These are phyloP conservation scores for Acanthamoeba healyi DNA, from an alignment of 208 protist genomes.

Conservation along the genomic window DNA sequence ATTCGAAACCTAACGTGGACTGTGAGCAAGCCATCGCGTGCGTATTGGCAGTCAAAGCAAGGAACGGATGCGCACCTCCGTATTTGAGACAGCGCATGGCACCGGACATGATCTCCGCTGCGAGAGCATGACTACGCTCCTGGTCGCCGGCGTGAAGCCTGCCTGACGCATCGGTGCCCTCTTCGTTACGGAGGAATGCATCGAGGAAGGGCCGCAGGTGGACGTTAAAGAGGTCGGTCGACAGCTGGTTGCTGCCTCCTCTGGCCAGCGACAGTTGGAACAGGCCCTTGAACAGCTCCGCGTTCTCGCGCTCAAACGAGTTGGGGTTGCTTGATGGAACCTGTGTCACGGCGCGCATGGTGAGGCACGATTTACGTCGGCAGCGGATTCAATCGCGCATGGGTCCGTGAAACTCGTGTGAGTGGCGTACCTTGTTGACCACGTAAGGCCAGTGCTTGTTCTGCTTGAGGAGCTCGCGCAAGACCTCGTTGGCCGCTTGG, in stretches of 20 bases:
- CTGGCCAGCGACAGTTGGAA: conserved; percentile 10
- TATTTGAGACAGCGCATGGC: conserved; percentile 44
- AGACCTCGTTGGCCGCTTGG: conserved; percentile 41
- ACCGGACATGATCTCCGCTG: neutral
- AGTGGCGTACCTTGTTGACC: conserved; percentile 16
- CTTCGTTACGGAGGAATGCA: neutral
- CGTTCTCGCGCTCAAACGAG: conserved; percentile 5
- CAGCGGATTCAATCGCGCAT: neutral
- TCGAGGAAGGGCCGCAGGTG: neutral
- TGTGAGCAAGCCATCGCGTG: too few species aligned
- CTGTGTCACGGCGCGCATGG: neutral
- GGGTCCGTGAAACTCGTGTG: neutral
- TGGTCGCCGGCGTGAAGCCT: conserved; percentile 25
- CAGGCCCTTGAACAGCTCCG: conserved; percentile 62
- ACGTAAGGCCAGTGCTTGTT: conserved; percentile 44
- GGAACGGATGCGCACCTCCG: neutral
- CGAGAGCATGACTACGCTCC: conserved; percentile 24
- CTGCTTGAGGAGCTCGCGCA: neutral
- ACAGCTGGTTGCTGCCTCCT: neutral
- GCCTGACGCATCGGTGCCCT: neutral
- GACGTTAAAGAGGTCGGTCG: neutral
- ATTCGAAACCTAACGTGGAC: neutral
- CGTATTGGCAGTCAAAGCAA: neutral
- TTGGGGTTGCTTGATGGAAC: neutral
- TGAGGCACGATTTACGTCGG: too few species aligned